Conservation (phyloP, 305 asterid species). For the Ajuga reptans region DNA sequence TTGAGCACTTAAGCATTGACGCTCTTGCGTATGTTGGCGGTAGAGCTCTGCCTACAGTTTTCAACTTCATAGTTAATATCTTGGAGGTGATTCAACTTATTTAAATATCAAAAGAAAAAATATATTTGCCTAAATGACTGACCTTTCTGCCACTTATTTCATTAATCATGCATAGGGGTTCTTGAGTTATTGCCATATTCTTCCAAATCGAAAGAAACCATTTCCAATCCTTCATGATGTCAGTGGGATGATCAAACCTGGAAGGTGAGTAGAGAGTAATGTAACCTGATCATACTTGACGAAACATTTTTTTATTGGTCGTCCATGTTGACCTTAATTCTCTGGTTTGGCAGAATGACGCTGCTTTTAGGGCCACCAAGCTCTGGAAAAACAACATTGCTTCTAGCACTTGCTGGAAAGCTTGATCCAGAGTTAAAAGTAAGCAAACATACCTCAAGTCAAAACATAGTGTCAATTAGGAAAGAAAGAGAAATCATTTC, state of each 20-base stretch:
- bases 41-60: conserved; percentile 83
- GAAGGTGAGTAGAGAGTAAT: conserved; percentile 48
- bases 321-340: not conserved
- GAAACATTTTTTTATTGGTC: not conserved
- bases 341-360: conserved; percentile 54
- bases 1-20: conserved; percentile 71
- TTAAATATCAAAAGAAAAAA: not conserved
- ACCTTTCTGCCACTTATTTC: conserved; percentile 2
- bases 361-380: conserved; percentile 91
- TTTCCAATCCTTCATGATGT: conserved; percentile 72
- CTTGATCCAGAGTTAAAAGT: conserved; percentile 60
- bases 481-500: not conserved
- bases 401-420: conserved; percentile 83
- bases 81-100: conserved; percentile 54
- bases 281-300: not conserved
- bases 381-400: conserved; percentile 82
- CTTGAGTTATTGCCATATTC: conserved; percentile 53
- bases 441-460: conserved; percentile 22
- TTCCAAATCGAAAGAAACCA: conserved; percentile 64
- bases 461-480: not conserved
- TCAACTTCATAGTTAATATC: conserved; percentile 63
- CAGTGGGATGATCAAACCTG: conserved; percentile 90
- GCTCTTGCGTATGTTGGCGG: conserved; percentile 69
- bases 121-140: not conserved
- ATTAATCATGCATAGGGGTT: conserved; percentile 37